Conservation (phyloP, 2,329 filamentous ascomycete species). For the Blastomyces percursus region DNA sequence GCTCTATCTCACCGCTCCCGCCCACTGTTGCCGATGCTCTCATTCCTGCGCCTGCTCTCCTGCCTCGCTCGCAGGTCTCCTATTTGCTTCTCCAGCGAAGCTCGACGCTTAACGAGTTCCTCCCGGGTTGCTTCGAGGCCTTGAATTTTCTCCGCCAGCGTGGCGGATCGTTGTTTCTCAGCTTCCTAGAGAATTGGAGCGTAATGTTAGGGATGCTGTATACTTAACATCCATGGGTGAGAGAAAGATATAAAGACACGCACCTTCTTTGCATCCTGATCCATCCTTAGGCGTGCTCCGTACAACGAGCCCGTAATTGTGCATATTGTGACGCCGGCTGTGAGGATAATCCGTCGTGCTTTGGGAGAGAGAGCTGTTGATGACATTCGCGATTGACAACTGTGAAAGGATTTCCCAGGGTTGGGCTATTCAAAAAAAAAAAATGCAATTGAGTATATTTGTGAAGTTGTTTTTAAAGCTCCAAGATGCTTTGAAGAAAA, state of each 20-base stretch:
- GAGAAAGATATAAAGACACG: background rate
- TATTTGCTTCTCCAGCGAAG: constrained; percentile 48
- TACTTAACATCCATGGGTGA: background rate
- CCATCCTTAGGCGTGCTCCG: constrained; percentile 42
- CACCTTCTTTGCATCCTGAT: constrained; percentile 16
- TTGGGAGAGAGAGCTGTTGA: constrained; percentile 21
- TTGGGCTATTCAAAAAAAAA: background rate
- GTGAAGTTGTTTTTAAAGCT: background rate
- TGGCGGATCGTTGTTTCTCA: constrained; percentile 40
- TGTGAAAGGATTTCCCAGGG: background rate
- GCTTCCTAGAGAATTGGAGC: constrained; percentile 26
- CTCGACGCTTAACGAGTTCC: constrained; percentile 42
- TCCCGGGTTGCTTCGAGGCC: constrained; percentile 41
- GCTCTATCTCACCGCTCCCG: constrained; percentile 1
- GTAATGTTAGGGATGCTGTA: background rate
- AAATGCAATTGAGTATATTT: constrained; percentile 1
- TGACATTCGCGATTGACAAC: background rate
- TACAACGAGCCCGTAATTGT: constrained; percentile 49
- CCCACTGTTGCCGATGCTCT: background rate
- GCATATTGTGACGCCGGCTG: constrained; percentile 44
- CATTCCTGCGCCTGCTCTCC: constrained; percentile 21
- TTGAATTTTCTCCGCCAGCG: constrained; percentile 45
- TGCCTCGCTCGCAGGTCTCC: constrained; percentile 37
- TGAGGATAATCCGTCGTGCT: constrained; percentile 43
- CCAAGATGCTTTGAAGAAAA: background rate